A percentile compares a stretch with the other conserved stretches of the same genome.
Conservation (phyloP, 176 grass and related monocot genomes). For the Oryza officinalis region DNA sequence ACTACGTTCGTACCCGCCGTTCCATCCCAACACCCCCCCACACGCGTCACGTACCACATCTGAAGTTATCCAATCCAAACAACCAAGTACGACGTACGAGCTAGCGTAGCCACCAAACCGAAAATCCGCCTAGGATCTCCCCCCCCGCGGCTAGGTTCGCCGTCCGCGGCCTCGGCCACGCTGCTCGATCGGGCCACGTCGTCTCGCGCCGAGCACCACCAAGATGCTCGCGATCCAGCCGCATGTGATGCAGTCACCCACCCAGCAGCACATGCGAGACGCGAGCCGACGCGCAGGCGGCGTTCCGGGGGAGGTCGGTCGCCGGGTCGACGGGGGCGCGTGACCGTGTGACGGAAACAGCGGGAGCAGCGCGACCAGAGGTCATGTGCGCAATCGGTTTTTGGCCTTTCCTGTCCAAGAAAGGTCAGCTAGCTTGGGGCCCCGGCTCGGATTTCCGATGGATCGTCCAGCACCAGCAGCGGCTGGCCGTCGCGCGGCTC, state of each 20-base stretch:
- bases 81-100: not conserved
- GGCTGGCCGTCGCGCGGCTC: not conserved
- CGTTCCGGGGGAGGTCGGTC: not conserved
- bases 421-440: not conserved
- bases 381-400: constrained; percentile 24
- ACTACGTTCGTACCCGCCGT: not conserved
- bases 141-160: constrained; percentile 6
- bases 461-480: not conserved
- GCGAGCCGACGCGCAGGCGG: not conserved
- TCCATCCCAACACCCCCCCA: too few relatives aligned
- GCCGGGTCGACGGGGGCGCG: not conserved
- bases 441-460: constrained; percentile 18
- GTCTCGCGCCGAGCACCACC: not conserved
- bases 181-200: not conserved
- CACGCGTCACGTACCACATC: too few relatives aligned
- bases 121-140: constrained; percentile 22
- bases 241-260: not conserved
- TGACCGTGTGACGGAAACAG: not conserved
- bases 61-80: too few relatives aligned
- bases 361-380: not conserved
- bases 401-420: constrained; percentile 20
- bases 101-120: not conserved
- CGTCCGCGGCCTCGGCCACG: not conserved
- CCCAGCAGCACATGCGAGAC: not conserved
- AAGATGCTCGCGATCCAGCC: not conserved